Percentiles rank a stretch among this genome's conserved stretches.
phyloP scores from a whole-genome alignment of 2,329 filamentous ascomycete genomes.

The Calonectria fujianensis region DNA sequence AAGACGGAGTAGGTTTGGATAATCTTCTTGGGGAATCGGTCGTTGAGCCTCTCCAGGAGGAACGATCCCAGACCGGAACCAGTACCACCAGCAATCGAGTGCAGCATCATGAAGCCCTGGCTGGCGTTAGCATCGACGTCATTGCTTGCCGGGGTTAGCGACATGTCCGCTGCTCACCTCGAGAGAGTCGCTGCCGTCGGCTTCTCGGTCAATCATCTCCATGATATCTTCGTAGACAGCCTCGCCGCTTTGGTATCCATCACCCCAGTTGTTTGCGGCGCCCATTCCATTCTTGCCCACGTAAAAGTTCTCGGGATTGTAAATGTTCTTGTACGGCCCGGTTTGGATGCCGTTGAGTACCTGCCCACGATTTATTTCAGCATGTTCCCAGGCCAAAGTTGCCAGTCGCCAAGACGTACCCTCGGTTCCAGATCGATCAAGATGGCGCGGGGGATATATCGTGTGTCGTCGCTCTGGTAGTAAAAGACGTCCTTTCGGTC shows the following conservation, averaged over 20 bases:
- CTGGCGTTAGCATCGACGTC: background rate
- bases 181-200: slow-evolving; percentile 96
- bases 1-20: slow-evolving; percentile 99
- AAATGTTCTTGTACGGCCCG: slow-evolving; percentile 97
- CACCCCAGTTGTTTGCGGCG: slow-evolving; percentile 98
- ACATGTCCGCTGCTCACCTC: slow-evolving; percentile 71
- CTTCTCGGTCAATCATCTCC: slow-evolving; percentile 99
- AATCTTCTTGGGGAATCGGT: slow-evolving; percentile 98
- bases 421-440: slow-evolving; percentile 95
- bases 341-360: slow-evolving; percentile 95
- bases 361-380: slow-evolving; percentile 59
- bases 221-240: slow-evolving; percentile 96
- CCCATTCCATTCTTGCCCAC: slow-evolving; percentile 94
- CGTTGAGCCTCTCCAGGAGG: slow-evolving; percentile 94
- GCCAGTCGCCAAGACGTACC: slow-evolving; percentile 65
- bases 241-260: slow-evolving; percentile 95
- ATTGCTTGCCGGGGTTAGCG: background rate
- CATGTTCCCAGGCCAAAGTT: background rate
- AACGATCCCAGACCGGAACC: slow-evolving; percentile 97
- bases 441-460: slow-evolving; percentile 97
- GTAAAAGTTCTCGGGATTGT: slow-evolving; percentile 99
- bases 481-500: slow-evolving; percentile 99
- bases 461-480: slow-evolving; percentile 98
- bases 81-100: slow-evolving; percentile 97
- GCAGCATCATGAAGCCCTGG: slow-evolving; percentile 97